Evolutionary conservation across 352 stramenopile species (phyloP), one percentile per base, ranked within the genome.

Genomic region (Globisporangium barbulae): DNA sequence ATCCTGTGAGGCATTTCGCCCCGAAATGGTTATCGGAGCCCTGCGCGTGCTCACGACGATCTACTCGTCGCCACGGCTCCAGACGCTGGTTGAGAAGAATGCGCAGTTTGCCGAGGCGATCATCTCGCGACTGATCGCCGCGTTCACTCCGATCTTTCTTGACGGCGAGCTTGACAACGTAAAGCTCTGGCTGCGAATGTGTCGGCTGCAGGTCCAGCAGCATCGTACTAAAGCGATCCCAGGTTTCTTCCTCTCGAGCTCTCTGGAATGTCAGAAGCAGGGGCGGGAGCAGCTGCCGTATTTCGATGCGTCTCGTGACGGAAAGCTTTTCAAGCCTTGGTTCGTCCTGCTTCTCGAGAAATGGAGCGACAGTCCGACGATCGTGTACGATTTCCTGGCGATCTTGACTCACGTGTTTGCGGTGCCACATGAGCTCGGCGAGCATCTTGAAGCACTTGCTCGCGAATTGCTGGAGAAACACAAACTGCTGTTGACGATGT

Each of bases 321-420:
- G 10, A 15, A 42, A 42, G 9, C 8, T 7, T 42, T 21, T 15
- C 6, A 49, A 35, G 17, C 61, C 55, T 0, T 75, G 69, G 69
- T 70, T 61, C 53, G n/a, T 52, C 3, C 33, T 33, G 3, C 15
- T 75, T 8, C 21, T 71, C 4, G 53, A 53, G 9, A 47, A 44
- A 22, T 69, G 61, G 60, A 28, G 37, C 33, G 3, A 54, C 30
- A 48, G 57, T 22, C 10, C 52, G n/a, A 31, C 37, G n/a, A 44
- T 75, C 37, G 39, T 70, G 25, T 65, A 62, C 42, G 69, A 65
- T 22, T 63, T 70, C 8, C 25, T 22, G 13, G 53, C 60, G 41
- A 31, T 75, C 6, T 64, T 72, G 37, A 70, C 56, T 31, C 60
- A 63, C 22, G n/a, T 47, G 19, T 69, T 75, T 44, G 64, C 69